A percentile compares a stretch with the other conserved stretches of the same genome.
These are phyloP conservation scores for Verticillium albo-atrum DNA, from an alignment of 2,329 filamentous ascomycete species.

Conservation along the genomic window DNA sequence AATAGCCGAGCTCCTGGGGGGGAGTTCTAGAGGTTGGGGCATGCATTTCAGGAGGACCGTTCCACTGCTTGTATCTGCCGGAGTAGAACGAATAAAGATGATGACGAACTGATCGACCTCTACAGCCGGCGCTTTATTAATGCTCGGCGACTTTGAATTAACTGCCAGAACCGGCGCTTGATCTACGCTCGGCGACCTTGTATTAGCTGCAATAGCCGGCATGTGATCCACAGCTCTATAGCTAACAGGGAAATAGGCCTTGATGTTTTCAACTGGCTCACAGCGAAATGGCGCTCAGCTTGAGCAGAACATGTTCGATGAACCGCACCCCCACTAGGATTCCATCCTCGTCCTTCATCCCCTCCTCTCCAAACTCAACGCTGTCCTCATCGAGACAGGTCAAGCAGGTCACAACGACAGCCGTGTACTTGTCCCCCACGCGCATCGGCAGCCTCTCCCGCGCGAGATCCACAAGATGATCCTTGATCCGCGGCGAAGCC, in stretches of 20 bases:
- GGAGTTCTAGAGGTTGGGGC: neutral
- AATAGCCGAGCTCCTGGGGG: neutral
- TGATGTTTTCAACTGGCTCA: too few species aligned
- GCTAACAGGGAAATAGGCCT: too few species aligned
- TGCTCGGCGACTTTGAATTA: too few species aligned
- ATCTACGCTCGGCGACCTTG: too few species aligned
- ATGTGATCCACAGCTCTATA: too few species aligned
- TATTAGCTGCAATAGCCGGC: too few species aligned
- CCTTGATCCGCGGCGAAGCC: slow-evolving; percentile 2
- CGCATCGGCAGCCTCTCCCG: slow-evolving; percentile 8
- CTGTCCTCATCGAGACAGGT: slow-evolving; percentile 26
- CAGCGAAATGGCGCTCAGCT: neutral
- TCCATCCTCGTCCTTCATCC: slow-evolving; percentile 22
- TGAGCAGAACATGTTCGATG: slow-evolving; percentile 15
- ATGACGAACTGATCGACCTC: neutral
- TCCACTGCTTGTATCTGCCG: neutral
- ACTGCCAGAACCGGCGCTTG: too few species aligned
- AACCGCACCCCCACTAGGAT: slow-evolving; percentile 21
- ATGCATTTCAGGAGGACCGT: neutral
- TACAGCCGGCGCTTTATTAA: too few species aligned
- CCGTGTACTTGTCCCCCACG: slow-evolving; percentile 14
- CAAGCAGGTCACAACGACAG: slow-evolving; percentile 25
- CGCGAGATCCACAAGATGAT: slow-evolving; percentile 12
- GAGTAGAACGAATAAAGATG: neutral
- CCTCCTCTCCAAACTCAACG: slow-evolving; percentile 21